Evolutionary conservation across 2,329 filamentous ascomycete species (phyloP), one percentile per base, ranked within the genome.

Genomic region (Chaetomiaceae sp.): DNA sequence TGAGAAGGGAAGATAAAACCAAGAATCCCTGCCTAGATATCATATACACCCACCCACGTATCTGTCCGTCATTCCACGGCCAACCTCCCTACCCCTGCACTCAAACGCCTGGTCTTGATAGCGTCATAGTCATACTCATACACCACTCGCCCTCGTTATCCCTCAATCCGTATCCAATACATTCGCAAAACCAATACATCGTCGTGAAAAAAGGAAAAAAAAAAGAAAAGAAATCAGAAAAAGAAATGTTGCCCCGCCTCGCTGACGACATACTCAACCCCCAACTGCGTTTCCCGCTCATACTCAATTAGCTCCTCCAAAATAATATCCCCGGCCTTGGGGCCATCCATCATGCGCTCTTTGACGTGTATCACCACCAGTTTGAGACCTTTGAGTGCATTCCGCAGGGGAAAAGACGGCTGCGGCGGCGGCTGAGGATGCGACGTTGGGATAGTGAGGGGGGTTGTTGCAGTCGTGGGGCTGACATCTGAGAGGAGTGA

Each of bases 361-460:
- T 99, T 99, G 64, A 97, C 81, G 66, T 99, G 94, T 33, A 97
- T 97, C 51, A 97, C 82, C 45, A 96, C 84, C 1, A 99, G 75
- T 58, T 84, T 87, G 25, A 97, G 67, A 0, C 90, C 90, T 48
- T 77, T 74, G 4, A 99, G 75, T 6, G 43, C 43, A 18, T 45
- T 32, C 3, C 20, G 27, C 30, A 58, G 34, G 42, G 13, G 21
- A 8, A 13, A 40, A 11, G 48, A 60, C 10, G 50, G 56, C 13
- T 18, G 25, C 14, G 40, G 30, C 6, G 36, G 13, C 4, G n/a
- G 37, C 8, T 36, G 29, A 6, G 25, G 49, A 30, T 38, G 40
- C n/a, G 46, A 49, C 11, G 46, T 49, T 2, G 46, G 25, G 13
- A 40, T 23, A 2, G 36, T 20, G 5, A 41, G 21, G 2, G 45